A percentile compares a stretch with the other conserved stretches of the same genome.
These are phyloP conservation scores for Mantamonas sphyraenae DNA, from an alignment of 78 protist genomes.

Conservation along the genomic window DNA sequence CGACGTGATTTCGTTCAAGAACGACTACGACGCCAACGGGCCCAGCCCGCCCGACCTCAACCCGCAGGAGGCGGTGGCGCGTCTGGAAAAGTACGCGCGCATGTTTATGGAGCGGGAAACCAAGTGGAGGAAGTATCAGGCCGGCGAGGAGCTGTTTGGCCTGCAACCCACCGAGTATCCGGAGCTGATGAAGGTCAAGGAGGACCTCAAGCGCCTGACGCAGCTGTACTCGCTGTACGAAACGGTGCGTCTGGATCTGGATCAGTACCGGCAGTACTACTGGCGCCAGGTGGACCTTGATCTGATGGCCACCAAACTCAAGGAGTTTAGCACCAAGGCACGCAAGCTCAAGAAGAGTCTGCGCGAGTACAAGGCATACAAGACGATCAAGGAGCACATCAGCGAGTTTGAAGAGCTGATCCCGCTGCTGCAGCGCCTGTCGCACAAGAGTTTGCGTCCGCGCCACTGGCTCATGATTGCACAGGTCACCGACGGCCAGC, in stretches of 20 bases:
- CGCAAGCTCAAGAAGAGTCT: slow-evolving; percentile 17
- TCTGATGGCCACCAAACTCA: slow-evolving; percentile 9
- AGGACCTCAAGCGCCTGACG: slow-evolving; percentile 18
- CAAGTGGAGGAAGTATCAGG: not conserved
- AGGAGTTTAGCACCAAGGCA: slow-evolving; percentile 8
- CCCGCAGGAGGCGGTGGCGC: slow-evolving; percentile 22
- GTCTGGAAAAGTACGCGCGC: slow-evolving; percentile 27
- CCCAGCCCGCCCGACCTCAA: slow-evolving; percentile 22
- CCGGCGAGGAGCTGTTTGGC: slow-evolving; percentile 55
- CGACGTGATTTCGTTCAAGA: slow-evolving; percentile 29
- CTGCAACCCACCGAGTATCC: slow-evolving; percentile 38
- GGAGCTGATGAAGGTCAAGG: not conserved
- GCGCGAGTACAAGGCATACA: slow-evolving; percentile 46
- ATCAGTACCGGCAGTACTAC: slow-evolving; percentile 16
- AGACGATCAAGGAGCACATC: slow-evolving; percentile 20
- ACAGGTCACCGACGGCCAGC: not conserved
- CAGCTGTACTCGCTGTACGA: slow-evolving; percentile 30
- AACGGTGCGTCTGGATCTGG: slow-evolving; percentile 13
- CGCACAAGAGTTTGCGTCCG: slow-evolving; percentile 11
- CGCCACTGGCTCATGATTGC: slow-evolving; percentile 52
- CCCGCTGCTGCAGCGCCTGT: slow-evolving; percentile 30
- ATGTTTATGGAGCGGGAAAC: slow-evolving; percentile 29
- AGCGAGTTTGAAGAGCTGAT: slow-evolving; percentile 19
- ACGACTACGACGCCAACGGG: slow-evolving; percentile 49
- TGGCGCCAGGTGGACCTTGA: slow-evolving; percentile 48